Evolutionary conservation across 495 filamentous ascomycete species (phyloP), one percentile per base, ranked within the genome.

Genomic region (Cryomyces antarcticus): DNA sequence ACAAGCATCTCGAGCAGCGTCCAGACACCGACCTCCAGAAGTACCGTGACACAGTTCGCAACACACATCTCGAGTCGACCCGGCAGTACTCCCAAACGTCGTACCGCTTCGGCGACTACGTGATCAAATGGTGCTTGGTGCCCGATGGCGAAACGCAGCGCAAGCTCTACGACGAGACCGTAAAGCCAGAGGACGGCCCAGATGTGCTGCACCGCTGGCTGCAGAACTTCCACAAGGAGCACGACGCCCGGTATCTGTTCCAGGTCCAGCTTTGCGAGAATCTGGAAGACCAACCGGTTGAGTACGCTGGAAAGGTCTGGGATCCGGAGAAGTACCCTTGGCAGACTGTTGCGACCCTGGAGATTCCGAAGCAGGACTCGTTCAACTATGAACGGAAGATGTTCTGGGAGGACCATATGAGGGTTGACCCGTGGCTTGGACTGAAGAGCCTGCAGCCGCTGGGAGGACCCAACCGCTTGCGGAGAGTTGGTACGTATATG

Each of bases 401-500:
- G 0, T 66, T 65, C 44, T 69, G 59, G 62, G 63, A 69, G 39
- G 64, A 68, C 48, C 58, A 64, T 34, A 65, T 68, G 46, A 57
- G 58, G 28, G 43, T 64, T 12, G 63, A 70, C 50, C 55, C 60
- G 7, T 68, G 61, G 60, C 57, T 63, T 47, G 61, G 64, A 2
- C 52, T 68, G 37, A 59, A 62, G 48, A 55, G 46, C 11, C 52
- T 67, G 29, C 63, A 66, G 50, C 62, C 65, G 12, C 45, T 66
- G 9, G 62, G 62, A 0, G 57, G 57, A 34, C 50, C 61, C 11
- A 70, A 69, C 47, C 46, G 66, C 46, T 49, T 66, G 45, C 54
- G 66, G 40, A 54, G 55, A 48, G 61, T 65, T 38, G 61, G 30
- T 30, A n/a, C n/a, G n/a, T n/a, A n/a, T n/a, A n/a, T n/a, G n/a